Conservation (phyloP, 495 filamentous ascomycete genomes). For the Pseudotulostoma volvatum region DNA sequence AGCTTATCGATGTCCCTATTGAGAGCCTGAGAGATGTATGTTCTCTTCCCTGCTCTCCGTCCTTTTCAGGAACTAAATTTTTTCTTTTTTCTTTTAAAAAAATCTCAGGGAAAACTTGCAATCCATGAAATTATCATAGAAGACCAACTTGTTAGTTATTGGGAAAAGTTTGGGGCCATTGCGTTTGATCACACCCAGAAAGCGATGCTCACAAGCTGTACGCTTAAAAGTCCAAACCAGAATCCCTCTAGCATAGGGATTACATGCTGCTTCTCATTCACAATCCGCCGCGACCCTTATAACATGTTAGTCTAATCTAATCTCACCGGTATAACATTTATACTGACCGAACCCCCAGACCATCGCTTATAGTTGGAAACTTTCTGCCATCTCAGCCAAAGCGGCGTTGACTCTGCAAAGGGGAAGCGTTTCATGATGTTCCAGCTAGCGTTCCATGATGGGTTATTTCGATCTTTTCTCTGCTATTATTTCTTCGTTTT, state of each 20-base stretch:
- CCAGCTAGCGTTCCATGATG: too few species aligned
- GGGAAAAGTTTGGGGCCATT: slow-evolving; percentile 98
- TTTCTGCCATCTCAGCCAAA: slow-evolving; percentile 51
- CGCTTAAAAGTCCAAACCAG: slow-evolving; percentile 70
- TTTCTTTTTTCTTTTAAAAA: not conserved
- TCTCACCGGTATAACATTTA: not conserved
- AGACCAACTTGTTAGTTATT: slow-evolving; percentile 88
- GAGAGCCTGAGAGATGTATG: slow-evolving; percentile 81
- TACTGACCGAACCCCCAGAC: slow-evolving; percentile 35
- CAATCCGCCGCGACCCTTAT: slow-evolving; percentile 82
- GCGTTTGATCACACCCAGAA: slow-evolving; percentile 95
- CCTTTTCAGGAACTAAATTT: too few species aligned
- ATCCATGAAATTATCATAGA: slow-evolving; percentile 93
- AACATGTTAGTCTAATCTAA: slow-evolving; percentile 60
- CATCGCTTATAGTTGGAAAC: slow-evolving; percentile 88
- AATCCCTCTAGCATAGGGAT: slow-evolving; percentile 56
- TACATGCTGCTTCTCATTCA: slow-evolving; percentile 94
- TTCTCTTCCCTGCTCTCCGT: slow-evolving; percentile 6
- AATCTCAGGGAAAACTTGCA: slow-evolving; percentile 71
- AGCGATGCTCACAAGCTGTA: slow-evolving; percentile 87
- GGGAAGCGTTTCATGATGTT: too few species aligned
- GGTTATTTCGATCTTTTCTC: slow-evolving; percentile 7
- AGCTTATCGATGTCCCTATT: slow-evolving; percentile 84
- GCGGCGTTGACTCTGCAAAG: not conserved
- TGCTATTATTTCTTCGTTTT: slow-evolving; percentile 9